Conservation (phyloP, 2,329 filamentous ascomycete genomes). For the Chalara sp. region DNA sequence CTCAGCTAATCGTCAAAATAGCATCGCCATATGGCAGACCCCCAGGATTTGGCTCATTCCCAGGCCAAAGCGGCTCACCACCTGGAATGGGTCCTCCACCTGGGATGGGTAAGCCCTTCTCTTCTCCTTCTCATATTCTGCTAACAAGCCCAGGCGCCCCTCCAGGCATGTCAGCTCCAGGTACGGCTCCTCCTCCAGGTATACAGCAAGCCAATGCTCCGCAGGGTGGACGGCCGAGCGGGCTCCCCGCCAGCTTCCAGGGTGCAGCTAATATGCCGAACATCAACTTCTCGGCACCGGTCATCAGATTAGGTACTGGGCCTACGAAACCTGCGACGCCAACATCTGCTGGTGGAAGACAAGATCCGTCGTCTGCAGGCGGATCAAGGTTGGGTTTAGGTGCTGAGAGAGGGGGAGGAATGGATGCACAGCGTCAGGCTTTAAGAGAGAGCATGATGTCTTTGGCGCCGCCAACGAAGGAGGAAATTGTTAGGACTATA, state of each 20-base stretch:
- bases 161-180: slow-evolving; percentile 77
- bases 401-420: slow-evolving; percentile 34
- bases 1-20: slow-evolving; percentile 13
- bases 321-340: slow-evolving; percentile 52
- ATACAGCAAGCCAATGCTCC: slow-evolving; percentile 67
- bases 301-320: slow-evolving; percentile 84
- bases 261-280: slow-evolving; percentile 88
- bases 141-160: slow-evolving; percentile 51
- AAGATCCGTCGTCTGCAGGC: slow-evolving; percentile 34
- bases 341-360: slow-evolving; percentile 32
- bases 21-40: slow-evolving; percentile 58
- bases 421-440: slow-evolving; percentile 60
- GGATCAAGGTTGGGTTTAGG: slow-evolving; percentile 30
- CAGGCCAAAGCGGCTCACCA: slow-evolving; percentile 45
- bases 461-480: slow-evolving; percentile 73
- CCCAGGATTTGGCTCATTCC: slow-evolving; percentile 67
- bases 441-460: slow-evolving; percentile 63
- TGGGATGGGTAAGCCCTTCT: slow-evolving; percentile 62
- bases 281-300: slow-evolving; percentile 96
- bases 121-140: slow-evolving; percentile 3
- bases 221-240: slow-evolving; percentile 73
- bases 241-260: slow-evolving; percentile 78
- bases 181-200: slow-evolving; percentile 71
- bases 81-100: slow-evolving; percentile 73
- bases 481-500: slow-evolving; percentile 87